Base-by-base conservation (phyloP, 768 basidiomycete genomes). In the Termitomyces sp. region DNA sequence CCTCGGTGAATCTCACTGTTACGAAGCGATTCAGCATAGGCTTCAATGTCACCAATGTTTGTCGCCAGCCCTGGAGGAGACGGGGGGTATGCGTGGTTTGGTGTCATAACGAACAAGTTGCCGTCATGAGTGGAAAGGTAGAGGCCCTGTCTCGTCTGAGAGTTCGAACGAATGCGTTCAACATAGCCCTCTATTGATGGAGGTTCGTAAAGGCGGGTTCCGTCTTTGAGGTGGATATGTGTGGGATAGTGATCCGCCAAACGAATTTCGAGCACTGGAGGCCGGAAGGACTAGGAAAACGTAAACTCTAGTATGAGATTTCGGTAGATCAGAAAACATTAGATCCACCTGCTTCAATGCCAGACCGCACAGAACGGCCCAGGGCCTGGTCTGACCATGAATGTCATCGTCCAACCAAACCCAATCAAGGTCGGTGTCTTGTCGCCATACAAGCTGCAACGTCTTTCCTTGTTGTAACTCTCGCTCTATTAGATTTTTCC, bases 121-220 rank as follows among this genome's bases (percentile, higher is more conserved):
- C 90, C 88, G 53, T 85, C 79, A 64, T 93, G 89, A 6, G 83
- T 82, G 28, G 80, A 72, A 40, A 94, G 75, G 70, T 94, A 95
- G 14, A 87, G 63, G 3, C 76, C 75, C 55, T 87, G 81, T 53
- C 77, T 83, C 30, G 68, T 66, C 58, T 83, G 81, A 19, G 80
- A 74, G 61, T 81, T 83, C 2, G 83, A 78, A 60, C 75, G 79
- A 63, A 91, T 78, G 47, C 86, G 85, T 58, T 89, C 81, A 43
- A 95, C 73, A 70, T 90, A 97, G 2, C 95, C 95, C 70, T 98
- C 95, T 47, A 96, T 75, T 0, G 83, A 80, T 0, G 86, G 84
- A 1, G 95, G 95, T 63, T 95, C 91, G 35, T 80, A 70, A 17
- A 94, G 65, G 38, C 72, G 64, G 71, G 68, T 73, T 66, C 74